Evolutionary conservation across 192 early-diverging fungal species (phyloP), one percentile per base, ranked within the genome.

Genomic region (Hyaloraphidium curvatum): DNA sequence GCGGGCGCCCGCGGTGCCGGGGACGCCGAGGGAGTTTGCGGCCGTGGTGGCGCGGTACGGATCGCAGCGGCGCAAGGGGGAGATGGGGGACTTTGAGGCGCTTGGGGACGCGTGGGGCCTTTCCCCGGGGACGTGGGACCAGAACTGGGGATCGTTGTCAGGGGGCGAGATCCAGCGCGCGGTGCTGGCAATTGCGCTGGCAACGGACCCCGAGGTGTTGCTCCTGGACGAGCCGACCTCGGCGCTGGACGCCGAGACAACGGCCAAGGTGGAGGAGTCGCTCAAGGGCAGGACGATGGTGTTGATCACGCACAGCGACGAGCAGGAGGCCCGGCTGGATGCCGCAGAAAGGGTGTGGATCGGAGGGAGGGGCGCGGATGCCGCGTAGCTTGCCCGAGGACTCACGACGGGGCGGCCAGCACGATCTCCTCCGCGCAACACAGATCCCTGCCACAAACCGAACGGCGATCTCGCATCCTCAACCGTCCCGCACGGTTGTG

Each of bases 191-290:
- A 80, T 91, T 51, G 86, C 81, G 16, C 60, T 86, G 17, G 71
- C 86, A 11, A 72, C 78, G 50, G 73, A 78, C 5, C 85, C 89
- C 2, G 68, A 81, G 17, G 66, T 89, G 26, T 56, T 91, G 53
- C 62, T 91, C 22, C 69, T 91, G 3, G 86, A 91, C 63, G 87
- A 91, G 61, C 89, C 89, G 1, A 91, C 89, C 1, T 81, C 79
- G 14, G 86, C 89, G 1, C 55, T 92, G 31, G 89, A 92, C 62
- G 78, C 81, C 27, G 69, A 65, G 43, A 69, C 84, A 0, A 72
- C 72, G 29, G 54, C 62, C 25, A 59, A 80, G 26, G 89, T 92
- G 1, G 86, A 92, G 57, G 58, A 74, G 3, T 75, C 85, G 0
- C 60, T 92, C 19, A 14, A 22, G 14, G 43, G 43, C 19, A 11